Evolutionary conservation across 2,329 filamentous ascomycete genomes (phyloP).

Genomic region (Epichloe uncinata): DNA sequence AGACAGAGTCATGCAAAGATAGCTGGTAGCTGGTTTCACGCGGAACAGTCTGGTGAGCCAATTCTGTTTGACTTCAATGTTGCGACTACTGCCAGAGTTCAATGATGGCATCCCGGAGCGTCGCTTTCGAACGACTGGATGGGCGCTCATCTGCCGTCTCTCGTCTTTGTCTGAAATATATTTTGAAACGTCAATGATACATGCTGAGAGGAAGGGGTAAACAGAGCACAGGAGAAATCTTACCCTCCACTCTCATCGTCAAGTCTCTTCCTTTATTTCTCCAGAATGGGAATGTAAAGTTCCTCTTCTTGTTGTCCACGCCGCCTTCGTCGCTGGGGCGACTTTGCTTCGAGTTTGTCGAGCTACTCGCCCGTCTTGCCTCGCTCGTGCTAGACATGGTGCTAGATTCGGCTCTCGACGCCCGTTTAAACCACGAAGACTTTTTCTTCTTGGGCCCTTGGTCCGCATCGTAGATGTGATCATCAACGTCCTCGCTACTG

Average conservation of each 20-base stretch:
- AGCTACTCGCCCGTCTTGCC: background rate
- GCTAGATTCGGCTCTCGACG: slow-evolving; percentile 23
- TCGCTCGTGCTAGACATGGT: slow-evolving; percentile 4
- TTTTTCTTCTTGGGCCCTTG: slow-evolving; percentile 29
- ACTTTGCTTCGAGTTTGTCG: slow-evolving; percentile 7
- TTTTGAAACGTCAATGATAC: background rate
- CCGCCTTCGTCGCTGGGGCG: slow-evolving; percentile 9
- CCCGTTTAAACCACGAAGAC: slow-evolving; percentile 37
- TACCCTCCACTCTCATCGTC: slow-evolving; percentile 33
- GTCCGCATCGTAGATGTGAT: slow-evolving; percentile 8
- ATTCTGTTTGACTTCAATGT: slow-evolving; percentile 58
- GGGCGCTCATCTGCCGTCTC: slow-evolving; percentile 3
- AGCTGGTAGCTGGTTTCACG: slow-evolving; percentile 67
- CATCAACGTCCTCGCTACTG: slow-evolving; percentile 9
- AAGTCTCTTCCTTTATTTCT: slow-evolving; percentile 33
- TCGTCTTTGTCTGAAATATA: background rate
- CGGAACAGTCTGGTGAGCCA: slow-evolving; percentile 86
- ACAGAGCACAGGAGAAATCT: background rate
- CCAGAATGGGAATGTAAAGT: slow-evolving; percentile 43
- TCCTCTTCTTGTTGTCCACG: slow-evolving; percentile 35
- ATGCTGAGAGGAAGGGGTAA: background rate
- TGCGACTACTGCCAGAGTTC: slow-evolving; percentile 28
- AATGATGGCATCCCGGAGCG: slow-evolving; percentile 20
- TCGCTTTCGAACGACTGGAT: slow-evolving; percentile 6
- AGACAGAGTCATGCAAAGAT: slow-evolving; percentile 62